Percentiles rank a stretch among this genome's conserved stretches.
Conservation (phyloP, 2,329 filamentous ascomycete genomes). For the Thielaviopsis ethacetica region DNA sequence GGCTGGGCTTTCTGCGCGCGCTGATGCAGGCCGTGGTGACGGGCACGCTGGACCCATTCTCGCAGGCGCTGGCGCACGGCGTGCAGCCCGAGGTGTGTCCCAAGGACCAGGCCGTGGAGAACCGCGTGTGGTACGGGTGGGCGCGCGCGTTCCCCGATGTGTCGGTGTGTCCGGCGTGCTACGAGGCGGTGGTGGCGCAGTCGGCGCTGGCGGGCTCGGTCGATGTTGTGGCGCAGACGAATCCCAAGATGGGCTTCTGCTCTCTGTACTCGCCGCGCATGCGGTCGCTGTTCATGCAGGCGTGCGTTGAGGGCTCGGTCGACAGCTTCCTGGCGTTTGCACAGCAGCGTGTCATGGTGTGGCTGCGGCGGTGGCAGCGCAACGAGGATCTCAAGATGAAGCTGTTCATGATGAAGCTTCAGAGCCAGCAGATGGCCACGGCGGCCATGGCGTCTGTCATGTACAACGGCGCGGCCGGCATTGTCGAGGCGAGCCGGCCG, state of each 20-base stretch:
- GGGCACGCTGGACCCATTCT: constrained; percentile 20
- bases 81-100: constrained; percentile 15
- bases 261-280: constrained; percentile 24
- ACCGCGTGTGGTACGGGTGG: constrained; percentile 22
- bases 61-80: constrained; percentile 12
- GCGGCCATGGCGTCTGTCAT: constrained; percentile 16
- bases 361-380: constrained; percentile 17
- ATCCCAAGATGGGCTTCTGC: constrained; percentile 19
- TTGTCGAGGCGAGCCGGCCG: constrained; percentile 13
- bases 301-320: constrained; percentile 17
- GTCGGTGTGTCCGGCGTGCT: constrained; percentile 21
- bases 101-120: constrained; percentile 15
- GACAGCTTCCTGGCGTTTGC: constrained; percentile 18
- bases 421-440: constrained; percentile 13
- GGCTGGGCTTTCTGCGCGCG: constrained; percentile 15
- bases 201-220: constrained; percentile 17
- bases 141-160: constrained; percentile 15
- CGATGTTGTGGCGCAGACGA: constrained; percentile 15
- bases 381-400: constrained; percentile 18
- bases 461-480: constrained; percentile 20
- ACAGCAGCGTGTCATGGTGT: constrained; percentile 17
- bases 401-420: constrained; percentile 20
- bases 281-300: constrained; percentile 20
- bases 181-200: constrained; percentile 17
- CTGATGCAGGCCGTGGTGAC: constrained; percentile 19